Base-by-base conservation (phyloP, 2,329 filamentous ascomycete genomes). In the Trichoderma hamatum region DNA sequence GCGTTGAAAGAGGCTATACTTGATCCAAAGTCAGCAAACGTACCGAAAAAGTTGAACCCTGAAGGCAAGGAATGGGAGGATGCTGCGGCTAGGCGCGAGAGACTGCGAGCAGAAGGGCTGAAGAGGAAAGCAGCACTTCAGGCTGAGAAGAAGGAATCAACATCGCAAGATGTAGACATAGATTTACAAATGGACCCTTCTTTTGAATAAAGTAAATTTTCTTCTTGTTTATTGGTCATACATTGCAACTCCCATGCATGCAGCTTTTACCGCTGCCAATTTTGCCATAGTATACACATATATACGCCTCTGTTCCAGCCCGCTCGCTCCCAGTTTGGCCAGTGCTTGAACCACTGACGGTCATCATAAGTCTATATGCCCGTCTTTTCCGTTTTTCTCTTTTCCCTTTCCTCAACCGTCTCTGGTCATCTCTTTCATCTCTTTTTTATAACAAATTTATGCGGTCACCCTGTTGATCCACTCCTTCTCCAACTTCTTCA, bases 381-480 rank as follows among this genome's bases (percentile, higher is more conserved):
- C 19, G n/a, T 10, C 24, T 3, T 28, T 32, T 30, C 14, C 39
- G 16, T n/a, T 43, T 43, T 43, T 26, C 19, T 52, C 30, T 56
- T 32, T 9, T 24, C 52, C 24, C 55, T 46, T 61, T 49, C 26
- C 16, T 19, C 39, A n/a, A 43, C 10, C n/a, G 39, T 19, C 39
- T n/a, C 39, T 43, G 16, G 7, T 24, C 10, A 49, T 66, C 28
- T 34, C 34, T 24, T 7, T 5, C 14, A 30, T 36, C 32, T 49
- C 28, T 51, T 7, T 52, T 46, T 61, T 54, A 24, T 14, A 36
- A 46, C 14, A 6, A 51, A 9, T 52, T 28, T 73, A 85, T 72
- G 81, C 81, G 69, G 92, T 86, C 68, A 96, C 89, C 82, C 90
- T 93, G 77, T 96, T 91, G 43, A 97, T 93, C 88, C 96, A 98